phyloP scores from a whole-genome alignment of 2,329 filamentous ascomycete genomes.

The Trichoderma oligosporum region DNA sequence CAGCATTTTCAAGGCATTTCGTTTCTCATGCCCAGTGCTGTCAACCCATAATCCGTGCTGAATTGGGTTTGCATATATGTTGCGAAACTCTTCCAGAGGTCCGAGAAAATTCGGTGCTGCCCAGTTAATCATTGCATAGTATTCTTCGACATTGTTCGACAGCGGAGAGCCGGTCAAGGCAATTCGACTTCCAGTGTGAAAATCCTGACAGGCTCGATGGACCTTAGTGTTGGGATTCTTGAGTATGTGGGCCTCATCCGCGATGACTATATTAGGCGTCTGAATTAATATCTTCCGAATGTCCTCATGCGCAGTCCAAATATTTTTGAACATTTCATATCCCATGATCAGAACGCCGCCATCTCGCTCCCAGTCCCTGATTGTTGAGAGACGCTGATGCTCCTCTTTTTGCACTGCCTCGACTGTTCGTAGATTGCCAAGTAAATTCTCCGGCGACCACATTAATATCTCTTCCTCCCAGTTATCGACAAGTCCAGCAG shows the following conservation, averaged over 20 bases:
- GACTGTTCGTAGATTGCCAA: slow-evolving; percentile 58
- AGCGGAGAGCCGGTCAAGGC: slow-evolving; percentile 85
- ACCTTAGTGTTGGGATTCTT: slow-evolving; percentile 61
- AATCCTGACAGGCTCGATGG: slow-evolving; percentile 50
- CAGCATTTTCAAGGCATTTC: slow-evolving; percentile 62
- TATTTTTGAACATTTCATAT: slow-evolving; percentile 51
- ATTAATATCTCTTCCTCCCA: slow-evolving; percentile 73
- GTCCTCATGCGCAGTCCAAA: slow-evolving; percentile 25
- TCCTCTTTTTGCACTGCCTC: slow-evolving; percentile 36
- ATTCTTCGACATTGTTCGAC: slow-evolving; percentile 79
- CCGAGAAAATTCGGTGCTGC: slow-evolving; percentile 77
- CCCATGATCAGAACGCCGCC: slow-evolving; percentile 76
- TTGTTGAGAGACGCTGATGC: slow-evolving; percentile 40
- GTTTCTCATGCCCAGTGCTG: slow-evolving; percentile 53
- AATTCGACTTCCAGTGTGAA: slow-evolving; percentile 68
- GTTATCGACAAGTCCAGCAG: slow-evolving; percentile 70
- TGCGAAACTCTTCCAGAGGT: slow-evolving; percentile 60
- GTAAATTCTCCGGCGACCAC: slow-evolving; percentile 58
- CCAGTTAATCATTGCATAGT: slow-evolving; percentile 86
- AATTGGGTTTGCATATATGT: slow-evolving; percentile 70
- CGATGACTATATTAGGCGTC: slow-evolving; percentile 68
- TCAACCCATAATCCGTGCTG: slow-evolving; percentile 65
- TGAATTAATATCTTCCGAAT: slow-evolving; percentile 49
- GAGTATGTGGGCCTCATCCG: slow-evolving; percentile 79
- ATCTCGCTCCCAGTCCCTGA: slow-evolving; percentile 57